phyloP scores from a whole-genome alignment of 306 rosid species.

The Echinosophora koreensis region DNA sequence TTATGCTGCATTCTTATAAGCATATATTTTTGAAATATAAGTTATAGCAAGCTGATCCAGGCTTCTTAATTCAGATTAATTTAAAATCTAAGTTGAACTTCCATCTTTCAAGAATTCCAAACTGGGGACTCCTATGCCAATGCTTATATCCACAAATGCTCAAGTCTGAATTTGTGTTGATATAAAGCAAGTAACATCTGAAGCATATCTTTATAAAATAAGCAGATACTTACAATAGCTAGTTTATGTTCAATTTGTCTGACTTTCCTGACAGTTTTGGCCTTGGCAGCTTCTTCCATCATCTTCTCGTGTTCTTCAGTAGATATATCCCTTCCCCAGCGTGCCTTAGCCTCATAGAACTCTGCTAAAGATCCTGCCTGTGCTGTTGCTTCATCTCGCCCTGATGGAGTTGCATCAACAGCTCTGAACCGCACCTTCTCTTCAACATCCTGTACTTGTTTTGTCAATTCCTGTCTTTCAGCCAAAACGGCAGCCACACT shows the following conservation, averaged over 20 bases:
- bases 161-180: slow-evolving; percentile 14
- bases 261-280: slow-evolving; percentile 73
- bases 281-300: slow-evolving; percentile 82
- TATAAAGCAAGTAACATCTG: slow-evolving; percentile 20
- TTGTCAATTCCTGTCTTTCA: slow-evolving; percentile 88
- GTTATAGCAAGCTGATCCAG: not conserved
- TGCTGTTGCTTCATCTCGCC: slow-evolving; percentile 63
- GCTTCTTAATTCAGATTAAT: not conserved
- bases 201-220: slow-evolving; percentile 41
- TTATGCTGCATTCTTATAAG: slow-evolving; percentile 7
- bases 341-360: slow-evolving; percentile 93
- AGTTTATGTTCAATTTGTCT: slow-evolving; percentile 82
- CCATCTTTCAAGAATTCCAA: slow-evolving; percentile 35
- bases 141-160: slow-evolving; percentile 16
- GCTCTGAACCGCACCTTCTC: slow-evolving; percentile 69
- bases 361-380: slow-evolving; percentile 96
- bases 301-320: slow-evolving; percentile 84
- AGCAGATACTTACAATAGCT: slow-evolving; percentile 67
- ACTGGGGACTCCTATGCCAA: slow-evolving; percentile 24
- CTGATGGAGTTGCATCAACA: slow-evolving; percentile 57
- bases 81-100: slow-evolving; percentile 28
- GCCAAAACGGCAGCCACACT: slow-evolving; percentile 81
- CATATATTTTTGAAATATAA: slow-evolving; percentile 9
- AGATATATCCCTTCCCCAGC: slow-evolving; percentile 93
- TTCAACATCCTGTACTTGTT: slow-evolving; percentile 90